Evolutionary conservation across 345 rosid species (phyloP).

Genomic region (Gossypioides kirkii): DNA sequence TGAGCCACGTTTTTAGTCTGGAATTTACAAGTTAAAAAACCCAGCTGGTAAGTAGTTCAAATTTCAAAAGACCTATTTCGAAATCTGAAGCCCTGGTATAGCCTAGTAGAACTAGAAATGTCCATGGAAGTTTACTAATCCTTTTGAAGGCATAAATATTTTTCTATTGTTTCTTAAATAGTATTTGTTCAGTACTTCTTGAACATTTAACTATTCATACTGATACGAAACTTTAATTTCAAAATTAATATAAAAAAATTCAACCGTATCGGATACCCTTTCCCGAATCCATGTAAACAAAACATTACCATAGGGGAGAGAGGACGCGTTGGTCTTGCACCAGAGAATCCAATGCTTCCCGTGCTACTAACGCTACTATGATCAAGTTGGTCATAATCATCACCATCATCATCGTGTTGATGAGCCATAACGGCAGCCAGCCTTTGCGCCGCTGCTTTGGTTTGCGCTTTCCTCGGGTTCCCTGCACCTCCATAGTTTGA

Average conservation of each 20-base stretch:
- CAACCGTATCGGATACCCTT: neutral
- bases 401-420: slow-evolving; percentile 50
- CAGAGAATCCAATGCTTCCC: slow-evolving; percentile 54
- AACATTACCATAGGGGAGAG: slow-evolving; percentile 54
- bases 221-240: neutral
- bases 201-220: neutral
- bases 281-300: neutral
- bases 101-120: neutral
- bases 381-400: slow-evolving; percentile 31
- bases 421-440: slow-evolving; percentile 75
- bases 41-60: neutral
- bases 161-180: neutral
- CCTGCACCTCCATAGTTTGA: slow-evolving; percentile 34
- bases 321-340: slow-evolving; percentile 43
- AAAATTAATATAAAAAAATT: too few relatives aligned
- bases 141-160: neutral
- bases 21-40: slow-evolving; percentile 13
- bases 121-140: neutral
- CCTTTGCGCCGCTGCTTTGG: slow-evolving; percentile 88
- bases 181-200: neutral
- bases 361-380: slow-evolving; percentile 28
- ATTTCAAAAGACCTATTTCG: too few relatives aligned
- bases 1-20: slow-evolving; percentile 38
- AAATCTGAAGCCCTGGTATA: neutral
- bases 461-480: slow-evolving; percentile 61